Conservation (phyloP, 1,284 basidiomycete genomes). For the Pascua sp. region DNA sequence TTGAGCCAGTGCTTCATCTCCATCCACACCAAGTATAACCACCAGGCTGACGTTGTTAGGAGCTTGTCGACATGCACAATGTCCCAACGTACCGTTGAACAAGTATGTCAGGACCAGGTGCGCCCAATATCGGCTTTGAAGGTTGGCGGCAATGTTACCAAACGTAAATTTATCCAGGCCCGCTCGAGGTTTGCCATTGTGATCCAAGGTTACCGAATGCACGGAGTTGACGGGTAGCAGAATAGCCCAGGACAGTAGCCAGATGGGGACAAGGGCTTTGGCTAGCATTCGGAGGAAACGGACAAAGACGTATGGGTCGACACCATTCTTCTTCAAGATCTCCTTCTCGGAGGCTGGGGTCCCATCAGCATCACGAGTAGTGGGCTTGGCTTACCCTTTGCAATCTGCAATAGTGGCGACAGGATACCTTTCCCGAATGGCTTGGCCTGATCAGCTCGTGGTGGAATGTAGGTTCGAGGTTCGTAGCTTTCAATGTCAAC, state of each 20-base stretch:
- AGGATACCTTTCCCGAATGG: constrained; percentile 30
- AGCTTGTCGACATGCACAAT: neutral
- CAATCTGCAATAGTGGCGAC: constrained; percentile 37
- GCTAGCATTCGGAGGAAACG: constrained; percentile 63
- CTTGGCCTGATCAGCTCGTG: constrained; percentile 35
- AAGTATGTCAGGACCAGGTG: constrained; percentile 52
- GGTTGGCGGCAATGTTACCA: constrained; percentile 48
- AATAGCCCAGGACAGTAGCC: constrained; percentile 58
- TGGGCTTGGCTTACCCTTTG: constrained; percentile 3
- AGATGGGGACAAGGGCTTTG: constrained; percentile 64
- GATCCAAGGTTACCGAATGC: constrained; percentile 34
- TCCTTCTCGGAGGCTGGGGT: constrained; percentile 47
- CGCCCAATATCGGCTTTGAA: constrained; percentile 47
- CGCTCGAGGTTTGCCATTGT: constrained; percentile 19
- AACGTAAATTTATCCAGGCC: constrained; percentile 57
- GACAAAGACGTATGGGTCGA: constrained; percentile 70
- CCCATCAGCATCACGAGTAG: neutral
- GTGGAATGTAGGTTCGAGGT: constrained; percentile 63
- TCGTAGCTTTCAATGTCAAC: constrained; percentile 53
- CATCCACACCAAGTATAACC: constrained; percentile 64
- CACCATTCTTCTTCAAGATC: constrained; percentile 50
- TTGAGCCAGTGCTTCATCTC: constrained; percentile 65
- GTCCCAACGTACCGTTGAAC: constrained; percentile 43
- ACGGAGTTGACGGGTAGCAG: constrained; percentile 62
- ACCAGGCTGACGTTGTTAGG: constrained; percentile 51